These are phyloP conservation scores for Mallotus nudiflorus DNA, from an alignment of 345 rosid genomes.

Conservation along the genomic window DNA sequence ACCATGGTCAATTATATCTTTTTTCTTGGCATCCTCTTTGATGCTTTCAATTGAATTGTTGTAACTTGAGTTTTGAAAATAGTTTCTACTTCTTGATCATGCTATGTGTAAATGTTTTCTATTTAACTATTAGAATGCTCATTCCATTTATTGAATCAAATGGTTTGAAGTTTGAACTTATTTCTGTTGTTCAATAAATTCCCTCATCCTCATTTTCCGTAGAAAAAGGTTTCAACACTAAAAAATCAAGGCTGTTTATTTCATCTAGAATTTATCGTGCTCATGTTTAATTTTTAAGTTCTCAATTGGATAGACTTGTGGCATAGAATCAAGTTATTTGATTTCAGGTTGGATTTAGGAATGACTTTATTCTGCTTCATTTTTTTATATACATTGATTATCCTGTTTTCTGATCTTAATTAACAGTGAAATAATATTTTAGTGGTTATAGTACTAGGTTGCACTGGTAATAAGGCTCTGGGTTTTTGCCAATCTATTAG, in stretches of 20 bases:
- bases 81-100: background rate
- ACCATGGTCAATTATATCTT: background rate
- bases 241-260: background rate
- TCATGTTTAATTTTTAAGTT: background rate
- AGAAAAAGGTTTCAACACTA: background rate
- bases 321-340: conserved; percentile 11
- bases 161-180: background rate
- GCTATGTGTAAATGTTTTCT: background rate
- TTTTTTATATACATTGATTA: background rate
- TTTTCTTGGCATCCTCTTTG: background rate
- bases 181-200: background rate
- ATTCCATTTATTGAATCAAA: background rate
- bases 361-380: background rate
- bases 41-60: background rate
- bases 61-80: background rate
- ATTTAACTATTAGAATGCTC: background rate
- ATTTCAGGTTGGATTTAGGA: background rate
- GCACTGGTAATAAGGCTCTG: conserved; percentile 8
- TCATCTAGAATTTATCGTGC: background rate
- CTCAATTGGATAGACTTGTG: background rate
- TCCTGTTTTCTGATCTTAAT: background rate
- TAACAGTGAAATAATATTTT: conserved; percentile 1
- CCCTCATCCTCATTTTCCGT: background rate
- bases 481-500: background rate
- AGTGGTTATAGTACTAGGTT: background rate